Conservation (phyloP, 345 rosid species). For the Bruguiera sexangula region DNA sequence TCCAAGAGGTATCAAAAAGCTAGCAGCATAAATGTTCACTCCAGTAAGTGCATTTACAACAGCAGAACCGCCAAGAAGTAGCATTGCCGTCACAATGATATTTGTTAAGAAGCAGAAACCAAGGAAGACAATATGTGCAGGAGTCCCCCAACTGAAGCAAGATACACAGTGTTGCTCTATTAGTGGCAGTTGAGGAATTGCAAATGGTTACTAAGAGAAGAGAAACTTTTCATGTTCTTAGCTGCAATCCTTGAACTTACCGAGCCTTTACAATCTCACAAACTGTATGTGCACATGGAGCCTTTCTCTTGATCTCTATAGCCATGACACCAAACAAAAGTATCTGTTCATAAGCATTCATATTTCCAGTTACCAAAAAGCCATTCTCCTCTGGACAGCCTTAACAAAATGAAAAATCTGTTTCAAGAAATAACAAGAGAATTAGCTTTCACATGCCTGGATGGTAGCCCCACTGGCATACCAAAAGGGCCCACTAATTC, state of each 20-base stretch:
- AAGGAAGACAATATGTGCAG: constrained; percentile 81
- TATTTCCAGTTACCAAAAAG: too few species aligned
- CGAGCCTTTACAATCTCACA: constrained; percentile 94
- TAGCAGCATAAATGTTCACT: constrained; percentile 79
- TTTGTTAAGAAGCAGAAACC: constrained; percentile 78
- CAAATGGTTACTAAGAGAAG: background rate
- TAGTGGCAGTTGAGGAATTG: background rate
- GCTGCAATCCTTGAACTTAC: constrained; percentile 28
- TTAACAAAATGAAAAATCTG: background rate
- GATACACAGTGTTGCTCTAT: background rate
- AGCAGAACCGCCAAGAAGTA: constrained; percentile 88
- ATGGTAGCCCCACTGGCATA: constrained; percentile 94
- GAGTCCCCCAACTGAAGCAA: constrained; percentile 74
- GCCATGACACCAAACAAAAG: constrained; percentile 91
- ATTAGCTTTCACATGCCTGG: constrained; percentile 48
- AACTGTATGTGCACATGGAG: constrained; percentile 89
- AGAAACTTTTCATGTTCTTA: background rate
- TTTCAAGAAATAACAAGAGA: background rate
- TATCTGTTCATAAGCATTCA: constrained; percentile 41
- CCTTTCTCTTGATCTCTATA: constrained; percentile 91
- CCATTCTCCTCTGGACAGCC: background rate
- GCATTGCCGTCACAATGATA: constrained; percentile 82
- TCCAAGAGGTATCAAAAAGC: constrained; percentile 94
- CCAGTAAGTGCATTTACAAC: constrained; percentile 94
- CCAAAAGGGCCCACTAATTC: constrained; percentile 97